Base-by-base conservation (phyloP, 139 green algal genomes). In the Nannochloris sp. region DNA sequence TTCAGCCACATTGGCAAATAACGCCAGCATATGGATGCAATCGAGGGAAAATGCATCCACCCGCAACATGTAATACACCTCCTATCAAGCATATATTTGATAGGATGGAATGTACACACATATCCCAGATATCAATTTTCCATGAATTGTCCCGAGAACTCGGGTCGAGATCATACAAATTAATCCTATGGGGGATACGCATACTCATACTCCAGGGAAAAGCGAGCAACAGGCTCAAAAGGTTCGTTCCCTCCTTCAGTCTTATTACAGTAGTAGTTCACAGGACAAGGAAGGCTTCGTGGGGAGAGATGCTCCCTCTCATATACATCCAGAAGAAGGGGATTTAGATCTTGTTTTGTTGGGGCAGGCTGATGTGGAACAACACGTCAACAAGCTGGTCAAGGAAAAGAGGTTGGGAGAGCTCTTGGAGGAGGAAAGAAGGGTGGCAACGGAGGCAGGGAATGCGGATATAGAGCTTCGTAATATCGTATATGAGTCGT, bases 401-500 rank as follows among this genome's bases (percentile, higher is more conserved):
- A 66, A 55, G 25, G 70, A 76, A 49, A 68, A 58, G 44, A 46
- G 70, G 25, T 49, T 76, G 30, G 63, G 37, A 16, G 43, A 59
- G n/a, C 57, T 76, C 25, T 20, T 67, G 6, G 69, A 65, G 2
- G 81, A 91, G 71, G 85, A 97, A 55, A 65, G 77, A 3, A 81
- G 79, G 56, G 90, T 96, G 79, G 68, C 80, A 9, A 49, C 70
- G 1, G 92, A 98, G 40, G 93, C 97, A 43, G 88, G 87, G 30
- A 82, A 78, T 56, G 76, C 97, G 25, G 92, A 98, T 75, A 83
- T 80, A 13, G 92, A 98, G 72, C 96, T 98, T 86, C 71, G 97
- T 70, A 91, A 90, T 76, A 81, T 97, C 25, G 91, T 98, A 28
- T 96, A 97, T 56, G 92, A 98, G 61, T 98, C 98, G 71, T 98